A percentile compares a stretch with the other conserved stretches of the same genome.
Evolutionary conservation across 2,329 filamentous ascomycete species (phyloP).

Genomic region (Ceratocystis diversiconidia): DNA sequence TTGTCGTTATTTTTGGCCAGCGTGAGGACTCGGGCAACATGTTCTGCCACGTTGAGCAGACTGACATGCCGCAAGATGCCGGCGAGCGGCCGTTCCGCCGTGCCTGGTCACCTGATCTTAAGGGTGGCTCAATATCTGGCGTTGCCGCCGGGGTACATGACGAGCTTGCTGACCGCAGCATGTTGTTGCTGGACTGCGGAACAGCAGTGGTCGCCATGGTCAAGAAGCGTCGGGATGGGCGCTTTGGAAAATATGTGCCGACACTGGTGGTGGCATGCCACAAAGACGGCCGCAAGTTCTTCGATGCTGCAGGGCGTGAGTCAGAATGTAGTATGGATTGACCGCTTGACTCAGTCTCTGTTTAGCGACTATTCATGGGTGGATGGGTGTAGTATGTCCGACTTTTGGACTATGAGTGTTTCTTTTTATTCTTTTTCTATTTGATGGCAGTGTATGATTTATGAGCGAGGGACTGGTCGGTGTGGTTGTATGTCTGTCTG

Average conservation of each 20-base stretch:
- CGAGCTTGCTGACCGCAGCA: conserved; percentile 14
- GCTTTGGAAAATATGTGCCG: conserved; percentile 9
- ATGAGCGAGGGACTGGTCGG: neutral
- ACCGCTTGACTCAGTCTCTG: neutral
- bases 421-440: neutral
- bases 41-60: conserved; percentile 15
- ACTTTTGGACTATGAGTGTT: neutral
- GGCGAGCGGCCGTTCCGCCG: conserved; percentile 8
- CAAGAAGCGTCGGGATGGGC: conserved; percentile 14
- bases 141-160: neutral
- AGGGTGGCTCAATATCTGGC: neutral
- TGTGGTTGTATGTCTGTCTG: neutral
- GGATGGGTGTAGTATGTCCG: neutral
- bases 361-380: neutral
- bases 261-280: conserved; percentile 15
- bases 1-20: conserved; percentile 16
- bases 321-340: neutral
- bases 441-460: conserved; percentile 2
- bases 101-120: conserved; percentile 13
- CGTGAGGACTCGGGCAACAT: conserved; percentile 6
- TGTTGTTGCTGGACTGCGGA: conserved; percentile 15
- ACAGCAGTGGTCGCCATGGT: conserved; percentile 17
- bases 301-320: conserved; percentile 10
- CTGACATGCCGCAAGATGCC: conserved; percentile 5
- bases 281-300: conserved; percentile 17